A percentile compares a stretch with the other conserved stretches of the same genome.
Conservation (phyloP, 164 flowering plant genomes). For the Umbellularia californica region DNA sequence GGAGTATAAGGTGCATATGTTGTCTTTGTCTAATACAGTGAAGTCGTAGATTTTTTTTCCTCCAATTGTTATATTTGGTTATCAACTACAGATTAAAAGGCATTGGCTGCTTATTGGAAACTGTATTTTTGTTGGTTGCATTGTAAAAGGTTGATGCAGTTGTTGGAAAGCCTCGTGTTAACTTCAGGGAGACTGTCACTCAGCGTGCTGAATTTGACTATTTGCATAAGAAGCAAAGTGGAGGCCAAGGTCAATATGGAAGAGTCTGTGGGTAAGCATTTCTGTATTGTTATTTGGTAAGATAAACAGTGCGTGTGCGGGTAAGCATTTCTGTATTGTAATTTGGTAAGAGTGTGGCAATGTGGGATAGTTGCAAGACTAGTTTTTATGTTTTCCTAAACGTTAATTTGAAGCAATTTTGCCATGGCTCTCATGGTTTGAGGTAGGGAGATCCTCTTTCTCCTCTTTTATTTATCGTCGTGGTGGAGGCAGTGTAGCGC, state of each 20-base stretch:
- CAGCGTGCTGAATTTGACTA: constrained; percentile 97
- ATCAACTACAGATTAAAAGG: background rate
- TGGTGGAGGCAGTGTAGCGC: too few relatives aligned
- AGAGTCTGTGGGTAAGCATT: constrained; percentile 78
- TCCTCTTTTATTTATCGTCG: too few relatives aligned
- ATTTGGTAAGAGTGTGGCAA: background rate
- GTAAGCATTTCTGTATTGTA: constrained; percentile 38
- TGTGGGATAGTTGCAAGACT: too few relatives aligned
- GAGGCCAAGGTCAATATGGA: constrained; percentile 99
- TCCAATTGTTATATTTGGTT: background rate
- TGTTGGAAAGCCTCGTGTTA: constrained; percentile 98
- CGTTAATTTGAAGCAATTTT: too few relatives aligned
- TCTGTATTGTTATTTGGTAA: background rate
- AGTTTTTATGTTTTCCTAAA: too few relatives aligned
- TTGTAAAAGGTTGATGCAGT: constrained; percentile 81
- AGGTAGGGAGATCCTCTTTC: too few relatives aligned
- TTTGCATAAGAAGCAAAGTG: constrained; percentile 94
- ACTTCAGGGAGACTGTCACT: constrained; percentile 94
- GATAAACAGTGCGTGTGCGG: constrained; percentile 43
- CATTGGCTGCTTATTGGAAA: background rate
- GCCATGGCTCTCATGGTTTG: too few relatives aligned
- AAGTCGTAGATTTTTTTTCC: background rate
- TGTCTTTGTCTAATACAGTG: background rate
- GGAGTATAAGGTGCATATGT: constrained; percentile 76
- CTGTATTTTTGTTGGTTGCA: background rate